Evolutionary conservation across 2,329 filamentous ascomycete species (phyloP).

Genomic region (Paracoccidioides brasiliensis): DNA sequence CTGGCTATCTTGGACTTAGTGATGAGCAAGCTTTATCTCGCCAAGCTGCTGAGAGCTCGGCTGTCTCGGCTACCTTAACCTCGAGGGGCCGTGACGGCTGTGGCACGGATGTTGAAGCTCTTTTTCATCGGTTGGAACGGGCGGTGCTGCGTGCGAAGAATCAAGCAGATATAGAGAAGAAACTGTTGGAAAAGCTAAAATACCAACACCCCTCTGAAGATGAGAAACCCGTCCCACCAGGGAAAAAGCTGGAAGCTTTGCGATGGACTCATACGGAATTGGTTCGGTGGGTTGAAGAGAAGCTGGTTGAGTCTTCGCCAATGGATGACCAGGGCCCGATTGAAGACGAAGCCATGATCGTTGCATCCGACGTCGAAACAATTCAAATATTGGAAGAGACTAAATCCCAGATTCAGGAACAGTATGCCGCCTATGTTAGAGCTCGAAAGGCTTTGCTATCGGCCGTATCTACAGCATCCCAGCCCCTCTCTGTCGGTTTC

Average conservation of each 20-base stretch:
- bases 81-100: conserved; percentile 4
- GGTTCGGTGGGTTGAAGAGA: conserved; percentile 39
- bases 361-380: conserved; percentile 17
- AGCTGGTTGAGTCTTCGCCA: conserved; percentile 25
- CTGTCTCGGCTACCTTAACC: background rate
- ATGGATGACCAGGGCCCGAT: conserved; percentile 19
- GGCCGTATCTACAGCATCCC: conserved; percentile 23
- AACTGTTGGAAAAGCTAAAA: conserved; percentile 18
- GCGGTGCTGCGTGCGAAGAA: conserved; percentile 26
- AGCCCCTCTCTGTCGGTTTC: conserved; percentile 18
- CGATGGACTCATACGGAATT: conserved; percentile 36
- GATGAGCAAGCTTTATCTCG: conserved; percentile 10
- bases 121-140: conserved; percentile 27
- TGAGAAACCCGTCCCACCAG: background rate
- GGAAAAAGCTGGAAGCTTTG: conserved; percentile 19
- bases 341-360: conserved; percentile 16
- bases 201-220: background rate
- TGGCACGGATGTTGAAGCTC: conserved; percentile 15
- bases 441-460: conserved; percentile 25
- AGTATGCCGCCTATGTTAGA: conserved; percentile 25
- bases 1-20: conserved; percentile 14
- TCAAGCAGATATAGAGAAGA: conserved; percentile 25
- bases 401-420: conserved; percentile 21
- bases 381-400: conserved; percentile 19
- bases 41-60: background rate